phyloP scores from a whole-genome alignment of 2,329 filamentous ascomycete species.

The Xylaria sp. region DNA sequence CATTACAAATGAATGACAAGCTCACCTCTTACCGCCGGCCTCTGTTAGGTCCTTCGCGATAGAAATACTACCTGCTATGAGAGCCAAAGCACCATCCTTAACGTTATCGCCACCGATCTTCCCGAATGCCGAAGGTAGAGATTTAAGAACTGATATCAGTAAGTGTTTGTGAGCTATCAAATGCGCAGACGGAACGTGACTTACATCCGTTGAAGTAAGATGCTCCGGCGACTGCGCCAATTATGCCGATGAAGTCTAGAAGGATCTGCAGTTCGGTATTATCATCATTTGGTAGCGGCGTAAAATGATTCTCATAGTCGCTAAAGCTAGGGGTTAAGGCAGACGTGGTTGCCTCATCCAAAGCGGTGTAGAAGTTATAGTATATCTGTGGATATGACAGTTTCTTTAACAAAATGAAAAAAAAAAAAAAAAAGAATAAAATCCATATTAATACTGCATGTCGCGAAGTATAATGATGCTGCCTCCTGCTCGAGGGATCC shows the following conservation, averaged over 20 bases:
- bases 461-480: too few relatives aligned
- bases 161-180: neutral
- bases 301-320: neutral
- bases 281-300: neutral
- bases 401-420: too few relatives aligned
- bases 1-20: too few relatives aligned
- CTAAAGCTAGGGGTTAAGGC: neutral
- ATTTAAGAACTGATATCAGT: neutral
- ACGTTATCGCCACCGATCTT: neutral
- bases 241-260: neutral
- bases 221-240: neutral
- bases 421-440: too few relatives aligned
- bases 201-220: neutral
- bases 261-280: neutral
- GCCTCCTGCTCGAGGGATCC: too few relatives aligned
- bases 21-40: neutral
- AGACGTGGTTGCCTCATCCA: neutral
- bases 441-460: too few relatives aligned
- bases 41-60: neutral
- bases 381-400: neutral
- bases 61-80: neutral
- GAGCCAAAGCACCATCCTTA: neutral
- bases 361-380: neutral
- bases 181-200: neutral
- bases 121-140: neutral